phyloP scores from a whole-genome alignment of 495 filamentous ascomycete species.

The Penicillium angulare region DNA sequence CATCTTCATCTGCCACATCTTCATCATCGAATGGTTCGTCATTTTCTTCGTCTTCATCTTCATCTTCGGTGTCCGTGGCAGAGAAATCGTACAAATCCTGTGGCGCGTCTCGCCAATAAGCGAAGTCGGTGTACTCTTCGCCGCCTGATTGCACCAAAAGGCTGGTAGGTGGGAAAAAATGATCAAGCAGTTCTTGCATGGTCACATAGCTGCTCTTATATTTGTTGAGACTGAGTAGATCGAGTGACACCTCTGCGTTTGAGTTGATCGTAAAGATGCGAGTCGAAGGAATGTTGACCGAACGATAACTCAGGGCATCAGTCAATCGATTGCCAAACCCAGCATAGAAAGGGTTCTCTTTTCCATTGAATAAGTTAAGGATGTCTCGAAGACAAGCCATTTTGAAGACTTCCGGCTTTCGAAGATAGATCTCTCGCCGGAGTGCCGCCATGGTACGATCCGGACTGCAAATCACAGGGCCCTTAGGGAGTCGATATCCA shows the following conservation, averaged over 20 bases:
- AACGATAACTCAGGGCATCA: slow-evolving; percentile 92
- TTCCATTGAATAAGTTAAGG: slow-evolving; percentile 76
- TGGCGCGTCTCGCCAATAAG: slow-evolving; percentile 77
- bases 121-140: slow-evolving; percentile 87
- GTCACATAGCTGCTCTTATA: slow-evolving; percentile 96
- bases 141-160: slow-evolving; percentile 73
- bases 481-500: slow-evolving; percentile 78
- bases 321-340: slow-evolving; percentile 97
- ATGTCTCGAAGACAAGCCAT: slow-evolving; percentile 98
- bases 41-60: slow-evolving; percentile 46
- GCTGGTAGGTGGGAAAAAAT: slow-evolving; percentile 88
- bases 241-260: slow-evolving; percentile 92
- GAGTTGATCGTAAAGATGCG: slow-evolving; percentile 99
- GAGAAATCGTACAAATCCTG: slow-evolving; percentile 77
- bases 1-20: slow-evolving; percentile 45
- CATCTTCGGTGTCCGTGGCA: slow-evolving; percentile 66
- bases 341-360: slow-evolving; percentile 86
- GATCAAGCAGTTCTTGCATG: slow-evolving; percentile 93
- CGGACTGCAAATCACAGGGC: slow-evolving; percentile 90
- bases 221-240: slow-evolving; percentile 86
- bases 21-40: slow-evolving; percentile 46
- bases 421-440: slow-evolving; percentile 87
- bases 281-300: slow-evolving; percentile 88
- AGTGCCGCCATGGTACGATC: slow-evolving; percentile 96
- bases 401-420: slow-evolving; percentile 98